These are phyloP conservation scores for Sedum album DNA, from an alignment of 164 flowering plant genomes.

Conservation along the genomic window DNA sequence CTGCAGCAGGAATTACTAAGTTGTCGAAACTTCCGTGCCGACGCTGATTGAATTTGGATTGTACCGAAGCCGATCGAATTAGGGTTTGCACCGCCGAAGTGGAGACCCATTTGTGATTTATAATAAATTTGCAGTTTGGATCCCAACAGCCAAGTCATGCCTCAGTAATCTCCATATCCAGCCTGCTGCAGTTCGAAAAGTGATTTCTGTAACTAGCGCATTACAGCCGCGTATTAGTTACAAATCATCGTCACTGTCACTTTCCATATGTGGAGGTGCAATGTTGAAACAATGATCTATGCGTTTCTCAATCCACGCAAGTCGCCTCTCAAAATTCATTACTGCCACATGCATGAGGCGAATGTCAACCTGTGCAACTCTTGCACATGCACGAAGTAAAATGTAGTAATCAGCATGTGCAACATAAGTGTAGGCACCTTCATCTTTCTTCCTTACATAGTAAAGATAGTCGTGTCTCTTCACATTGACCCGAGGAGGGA, in stretches of 20 bases:
- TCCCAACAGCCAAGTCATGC: too few species aligned
- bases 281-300: slow-evolving; percentile 36
- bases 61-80: too few species aligned
- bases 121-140: too few species aligned
- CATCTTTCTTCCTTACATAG: slow-evolving; percentile 7
- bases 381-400: slow-evolving; percentile 74
- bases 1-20: too few species aligned
- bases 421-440: slow-evolving; percentile 40
- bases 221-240: background rate
- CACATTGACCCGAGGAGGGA: slow-evolving; percentile 48
- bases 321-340: slow-evolving; percentile 52
- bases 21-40: too few species aligned
- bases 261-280: slow-evolving; percentile 10
- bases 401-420: slow-evolving; percentile 91
- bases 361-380: slow-evolving; percentile 50
- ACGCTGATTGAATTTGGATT: too few species aligned
- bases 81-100: too few species aligned
- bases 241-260: background rate
- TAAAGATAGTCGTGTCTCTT: slow-evolving; percentile 25
- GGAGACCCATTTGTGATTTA: too few species aligned
- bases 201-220: too few species aligned
- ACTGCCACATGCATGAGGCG: slow-evolving; percentile 61
- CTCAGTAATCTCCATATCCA: too few species aligned
- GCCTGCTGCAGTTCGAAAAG: too few species aligned
- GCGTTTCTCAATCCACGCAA: slow-evolving; percentile 53